Conservation (phyloP, 345 rosid genomes). For the Rhodamnia rubescens region DNA sequence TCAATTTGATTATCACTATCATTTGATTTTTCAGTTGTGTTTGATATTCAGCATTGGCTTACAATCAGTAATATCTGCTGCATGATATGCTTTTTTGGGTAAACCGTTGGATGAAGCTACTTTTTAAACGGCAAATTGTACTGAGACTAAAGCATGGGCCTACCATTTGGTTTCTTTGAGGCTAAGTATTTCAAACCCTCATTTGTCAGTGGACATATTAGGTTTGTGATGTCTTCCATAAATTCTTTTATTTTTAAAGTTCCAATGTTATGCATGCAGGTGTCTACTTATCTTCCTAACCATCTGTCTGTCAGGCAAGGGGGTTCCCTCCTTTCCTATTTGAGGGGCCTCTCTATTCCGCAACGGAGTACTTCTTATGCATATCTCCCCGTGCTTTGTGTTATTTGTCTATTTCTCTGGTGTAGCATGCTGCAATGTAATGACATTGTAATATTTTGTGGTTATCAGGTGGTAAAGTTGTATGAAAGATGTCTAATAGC, state of each 20-base stretch:
- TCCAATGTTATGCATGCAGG: conserved; percentile 97
- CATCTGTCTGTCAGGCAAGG: conserved; percentile 91
- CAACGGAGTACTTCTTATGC: conserved; percentile 82
- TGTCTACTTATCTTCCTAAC: conserved; percentile 88
- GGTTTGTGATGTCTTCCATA: conserved; percentile 50
- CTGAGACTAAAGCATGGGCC: conserved; percentile 92
- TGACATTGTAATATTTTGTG: conserved; percentile 10
- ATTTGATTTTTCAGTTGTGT: conserved; percentile 54
- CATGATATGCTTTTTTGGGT: conserved; percentile 94
- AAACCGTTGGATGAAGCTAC: conserved; percentile 98
- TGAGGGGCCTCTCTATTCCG: conserved; percentile 87
- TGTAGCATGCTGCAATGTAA: not conserved
- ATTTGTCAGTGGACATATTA: conserved; percentile 63
- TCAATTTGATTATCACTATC: conserved; percentile 22
- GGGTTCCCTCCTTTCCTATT: conserved; percentile 80
- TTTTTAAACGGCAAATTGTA: conserved; percentile 83
- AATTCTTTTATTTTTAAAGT: conserved; percentile 40
- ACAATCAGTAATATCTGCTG: conserved; percentile 96
- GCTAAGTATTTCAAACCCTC: conserved; percentile 92
- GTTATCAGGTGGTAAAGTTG: conserved; percentile 69
- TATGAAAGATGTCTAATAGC: conserved; percentile 95
- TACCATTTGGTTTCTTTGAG: conserved; percentile 86
- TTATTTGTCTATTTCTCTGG: conserved; percentile 11
- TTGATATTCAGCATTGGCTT: conserved; percentile 50
- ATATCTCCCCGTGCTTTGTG: conserved; percentile 59